A percentile compares a stretch with the other conserved stretches of the same genome.
Conservation (phyloP, 768 basidiomycete species). For the Leccinum pellstonianum region DNA sequence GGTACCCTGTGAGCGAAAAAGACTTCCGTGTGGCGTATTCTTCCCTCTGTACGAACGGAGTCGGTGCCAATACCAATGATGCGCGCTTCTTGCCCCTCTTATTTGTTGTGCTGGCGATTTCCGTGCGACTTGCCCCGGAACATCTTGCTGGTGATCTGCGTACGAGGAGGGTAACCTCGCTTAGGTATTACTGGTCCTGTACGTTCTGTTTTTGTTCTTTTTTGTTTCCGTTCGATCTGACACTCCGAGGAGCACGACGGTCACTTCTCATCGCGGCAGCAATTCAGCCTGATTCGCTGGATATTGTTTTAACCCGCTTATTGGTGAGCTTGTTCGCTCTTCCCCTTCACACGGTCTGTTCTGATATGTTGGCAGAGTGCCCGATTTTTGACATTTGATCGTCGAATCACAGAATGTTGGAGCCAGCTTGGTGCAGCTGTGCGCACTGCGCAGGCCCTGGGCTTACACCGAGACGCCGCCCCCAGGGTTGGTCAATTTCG, state of each 20-base stretch:
- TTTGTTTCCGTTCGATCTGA: slow-evolving; percentile 18
- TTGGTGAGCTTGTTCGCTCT: slow-evolving; percentile 42
- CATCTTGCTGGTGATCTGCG: slow-evolving; percentile 78
- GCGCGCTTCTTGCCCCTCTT: slow-evolving; percentile 87
- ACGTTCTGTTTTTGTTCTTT: slow-evolving; percentile 35
- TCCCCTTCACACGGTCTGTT: neutral
- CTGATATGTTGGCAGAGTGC: slow-evolving; percentile 52
- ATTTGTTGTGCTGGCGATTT: slow-evolving; percentile 88
- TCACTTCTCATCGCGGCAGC: slow-evolving; percentile 90
- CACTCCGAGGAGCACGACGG: slow-evolving; percentile 60
- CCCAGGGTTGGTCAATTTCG: slow-evolving; percentile 56
- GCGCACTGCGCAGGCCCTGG: slow-evolving; percentile 89
- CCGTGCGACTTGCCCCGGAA: slow-evolving; percentile 83
- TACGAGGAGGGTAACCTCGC: slow-evolving; percentile 71
- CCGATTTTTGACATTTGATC: slow-evolving; percentile 66
- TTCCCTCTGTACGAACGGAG: slow-evolving; percentile 60
- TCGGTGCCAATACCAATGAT: slow-evolving; percentile 67
- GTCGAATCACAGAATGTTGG: slow-evolving; percentile 94
- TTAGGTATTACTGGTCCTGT: slow-evolving; percentile 97
- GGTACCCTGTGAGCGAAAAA: slow-evolving; percentile 85
- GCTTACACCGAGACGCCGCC: slow-evolving; percentile 85
- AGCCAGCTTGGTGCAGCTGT: slow-evolving; percentile 92
- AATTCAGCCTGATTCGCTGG: slow-evolving; percentile 88
- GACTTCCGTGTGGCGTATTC: slow-evolving; percentile 75
- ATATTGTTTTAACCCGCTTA: slow-evolving; percentile 89